Evolutionary conservation across 495 filamentous ascomycete genomes (phyloP).

Genomic region (Aspergillus wentii): DNA sequence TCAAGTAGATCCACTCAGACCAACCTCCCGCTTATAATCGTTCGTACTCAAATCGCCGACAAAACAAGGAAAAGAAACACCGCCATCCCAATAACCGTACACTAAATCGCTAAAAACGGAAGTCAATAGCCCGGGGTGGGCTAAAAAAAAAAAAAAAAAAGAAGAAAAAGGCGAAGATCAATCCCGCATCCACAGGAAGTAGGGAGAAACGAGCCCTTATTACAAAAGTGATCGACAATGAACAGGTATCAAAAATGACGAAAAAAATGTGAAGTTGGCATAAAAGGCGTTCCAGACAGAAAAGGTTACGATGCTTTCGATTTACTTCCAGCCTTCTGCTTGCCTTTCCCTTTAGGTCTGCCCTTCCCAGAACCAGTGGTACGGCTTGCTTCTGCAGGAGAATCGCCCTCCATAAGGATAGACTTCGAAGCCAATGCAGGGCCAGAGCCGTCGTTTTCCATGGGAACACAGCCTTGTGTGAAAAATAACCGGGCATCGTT

Average conservation of each 20-base stretch:
- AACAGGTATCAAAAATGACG: not conserved
- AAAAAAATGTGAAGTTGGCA: not conserved
- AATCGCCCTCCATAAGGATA: constrained; percentile 23
- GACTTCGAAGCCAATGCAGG: constrained; percentile 22
- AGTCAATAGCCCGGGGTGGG: constrained; percentile 1
- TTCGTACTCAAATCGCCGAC: constrained; percentile 2
- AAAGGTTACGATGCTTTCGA: constrained; percentile 4
- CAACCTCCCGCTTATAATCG: not conserved
- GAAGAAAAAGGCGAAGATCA: not conserved
- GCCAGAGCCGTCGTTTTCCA: constrained; percentile 21
- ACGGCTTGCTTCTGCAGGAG: constrained; percentile 11
- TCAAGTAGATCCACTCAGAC: not conserved
- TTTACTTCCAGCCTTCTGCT: constrained; percentile 28
- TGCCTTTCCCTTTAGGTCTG: constrained; percentile 28
- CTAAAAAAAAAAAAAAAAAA: constrained; percentile 3
- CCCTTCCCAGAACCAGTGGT: constrained; percentile 22
- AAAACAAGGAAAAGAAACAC: constrained; percentile 15
- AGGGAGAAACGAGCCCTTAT: not conserved
- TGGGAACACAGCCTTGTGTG: constrained; percentile 65
- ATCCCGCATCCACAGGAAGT: no score
- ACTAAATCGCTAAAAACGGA: constrained; percentile 22
- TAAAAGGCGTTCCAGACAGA: not conserved
- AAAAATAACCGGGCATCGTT: constrained; percentile 75
- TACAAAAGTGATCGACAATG: not conserved
- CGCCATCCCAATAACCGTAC: constrained; percentile 14